Conservation (phyloP, 192 early-diverging fungal genomes). For the Rhizoclosmatium sp. region DNA sequence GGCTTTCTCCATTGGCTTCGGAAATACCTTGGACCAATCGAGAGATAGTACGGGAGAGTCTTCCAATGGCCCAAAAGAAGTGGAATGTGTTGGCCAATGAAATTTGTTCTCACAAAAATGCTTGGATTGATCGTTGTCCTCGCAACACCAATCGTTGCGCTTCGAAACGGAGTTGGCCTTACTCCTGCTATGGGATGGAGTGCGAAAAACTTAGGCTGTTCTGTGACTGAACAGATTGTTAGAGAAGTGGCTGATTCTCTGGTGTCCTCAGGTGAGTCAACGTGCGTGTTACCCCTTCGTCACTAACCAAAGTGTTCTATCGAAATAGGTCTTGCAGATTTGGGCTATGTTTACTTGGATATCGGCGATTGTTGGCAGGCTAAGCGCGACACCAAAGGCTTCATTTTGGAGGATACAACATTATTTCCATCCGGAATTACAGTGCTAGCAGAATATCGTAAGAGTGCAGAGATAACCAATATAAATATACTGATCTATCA, state of each 20-base stretch:
- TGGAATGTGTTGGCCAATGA: no score
- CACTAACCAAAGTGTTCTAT: neutral
- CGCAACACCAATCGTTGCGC: neutral
- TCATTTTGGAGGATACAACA: conserved; percentile 44
- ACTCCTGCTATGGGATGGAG: conserved; percentile 63
- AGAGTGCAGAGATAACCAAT: neutral
- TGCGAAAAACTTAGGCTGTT: conserved; percentile 65
- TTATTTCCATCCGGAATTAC: conserved; percentile 65
- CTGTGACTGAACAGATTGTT: conserved; percentile 59
- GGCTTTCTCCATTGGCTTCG: no score
- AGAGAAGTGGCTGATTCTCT: conserved; percentile 57
- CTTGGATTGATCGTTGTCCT: neutral
- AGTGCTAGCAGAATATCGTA: conserved; percentile 54
- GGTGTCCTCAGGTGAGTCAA: conserved; percentile 36
- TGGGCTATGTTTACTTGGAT: conserved; percentile 64
- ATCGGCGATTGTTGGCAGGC: conserved; percentile 68
- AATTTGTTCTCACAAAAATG: no score
- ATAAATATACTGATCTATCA: neutral
- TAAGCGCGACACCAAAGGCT: conserved; percentile 41
- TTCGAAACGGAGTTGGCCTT: conserved; percentile 40
- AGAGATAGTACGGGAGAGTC: no score
- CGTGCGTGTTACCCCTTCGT: neutral
- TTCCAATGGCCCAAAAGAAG: no score
- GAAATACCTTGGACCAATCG: no score
- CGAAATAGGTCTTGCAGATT: conserved; percentile 36